phyloP scores from a whole-genome alignment of 768 basidiomycete genomes.

The Bullera alba region DNA sequence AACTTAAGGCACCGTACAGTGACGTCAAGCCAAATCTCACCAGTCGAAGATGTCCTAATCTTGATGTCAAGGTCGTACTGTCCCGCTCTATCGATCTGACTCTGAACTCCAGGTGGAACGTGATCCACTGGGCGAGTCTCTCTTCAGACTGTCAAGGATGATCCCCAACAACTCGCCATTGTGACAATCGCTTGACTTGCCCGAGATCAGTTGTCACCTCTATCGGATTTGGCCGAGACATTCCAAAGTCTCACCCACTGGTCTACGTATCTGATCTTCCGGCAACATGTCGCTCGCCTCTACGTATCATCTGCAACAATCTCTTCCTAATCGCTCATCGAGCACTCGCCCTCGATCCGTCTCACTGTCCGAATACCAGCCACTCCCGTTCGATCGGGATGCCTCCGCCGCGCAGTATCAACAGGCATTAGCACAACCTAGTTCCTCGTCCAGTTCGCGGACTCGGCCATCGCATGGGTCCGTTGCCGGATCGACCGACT shows the following conservation, averaged over 20 bases:
- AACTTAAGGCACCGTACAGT: no score
- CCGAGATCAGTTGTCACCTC: no score
- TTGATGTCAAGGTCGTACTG: no score
- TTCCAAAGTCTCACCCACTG: background rate
- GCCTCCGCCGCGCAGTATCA: conserved; percentile 24
- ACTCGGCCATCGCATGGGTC: conserved; percentile 9
- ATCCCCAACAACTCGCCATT: no score
- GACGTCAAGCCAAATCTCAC: background rate
- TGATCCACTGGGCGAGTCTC: no score
- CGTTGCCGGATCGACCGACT: conserved; percentile 1
- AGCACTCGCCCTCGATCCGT: conserved; percentile 23
- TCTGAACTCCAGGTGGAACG: background rate
- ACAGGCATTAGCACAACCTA: conserved; percentile 10
- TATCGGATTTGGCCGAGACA: no score
- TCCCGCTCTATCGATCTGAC: no score
- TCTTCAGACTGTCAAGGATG: no score
- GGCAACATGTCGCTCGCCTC: conserved; percentile 20
- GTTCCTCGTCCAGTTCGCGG: background rate
- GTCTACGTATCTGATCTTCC: background rate
- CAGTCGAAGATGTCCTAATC: no score
- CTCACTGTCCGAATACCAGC: conserved; percentile 33
- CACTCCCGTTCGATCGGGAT: conserved; percentile 32
- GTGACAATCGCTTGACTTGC: no score
- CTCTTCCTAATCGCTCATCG: conserved; percentile 26
- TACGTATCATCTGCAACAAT: conserved; percentile 16